Evolutionary conservation across 2,329 filamentous ascomycete genomes (phyloP).

Genomic region (Blastomyces gilchristii): DNA sequence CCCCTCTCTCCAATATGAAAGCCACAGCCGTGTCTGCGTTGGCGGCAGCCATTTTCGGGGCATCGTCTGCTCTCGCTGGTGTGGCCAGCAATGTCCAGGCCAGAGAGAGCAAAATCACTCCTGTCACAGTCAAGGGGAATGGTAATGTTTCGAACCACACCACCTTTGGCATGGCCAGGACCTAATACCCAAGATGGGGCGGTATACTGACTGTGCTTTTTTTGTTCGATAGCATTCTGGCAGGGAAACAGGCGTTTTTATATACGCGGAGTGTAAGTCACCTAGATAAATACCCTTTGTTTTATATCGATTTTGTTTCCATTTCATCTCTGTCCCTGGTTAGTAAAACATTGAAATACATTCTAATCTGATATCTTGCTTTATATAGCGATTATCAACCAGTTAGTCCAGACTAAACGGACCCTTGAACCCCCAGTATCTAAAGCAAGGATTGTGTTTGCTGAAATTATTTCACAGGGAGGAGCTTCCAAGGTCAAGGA

Average conservation of each 20-base stretch:
- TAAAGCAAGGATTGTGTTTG: not conserved
- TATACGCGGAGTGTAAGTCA: conserved; percentile 35
- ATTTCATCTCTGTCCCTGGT: not conserved
- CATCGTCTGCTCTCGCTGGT: conserved; percentile 38
- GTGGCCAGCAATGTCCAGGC: conserved; percentile 32
- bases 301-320: not conserved
- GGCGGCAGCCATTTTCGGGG: conserved; percentile 38
- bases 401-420: conserved; percentile 23
- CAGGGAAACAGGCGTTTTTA: conserved; percentile 49
- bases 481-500: conserved; percentile 56
- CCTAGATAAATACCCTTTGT: not conserved
- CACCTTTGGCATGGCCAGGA: not conserved
- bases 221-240: conserved; percentile 45
- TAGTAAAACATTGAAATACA: not conserved
- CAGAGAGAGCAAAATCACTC: conserved; percentile 40
- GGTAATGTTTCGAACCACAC: conserved; percentile 28
- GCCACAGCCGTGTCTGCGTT: conserved; percentile 37
- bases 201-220: conserved; percentile 18
- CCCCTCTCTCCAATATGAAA: conserved; percentile 42
- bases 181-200: not conserved
- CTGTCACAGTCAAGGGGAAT: conserved; percentile 54
- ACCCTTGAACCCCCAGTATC: not conserved
- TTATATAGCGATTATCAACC: conserved; percentile 50
- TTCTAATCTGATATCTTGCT: conserved; percentile 47
- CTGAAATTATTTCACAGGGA: conserved; percentile 26